These are phyloP conservation scores for Zygoascus sp. DNA, from an alignment of 1,139 yeast species.

Conservation along the genomic window DNA sequence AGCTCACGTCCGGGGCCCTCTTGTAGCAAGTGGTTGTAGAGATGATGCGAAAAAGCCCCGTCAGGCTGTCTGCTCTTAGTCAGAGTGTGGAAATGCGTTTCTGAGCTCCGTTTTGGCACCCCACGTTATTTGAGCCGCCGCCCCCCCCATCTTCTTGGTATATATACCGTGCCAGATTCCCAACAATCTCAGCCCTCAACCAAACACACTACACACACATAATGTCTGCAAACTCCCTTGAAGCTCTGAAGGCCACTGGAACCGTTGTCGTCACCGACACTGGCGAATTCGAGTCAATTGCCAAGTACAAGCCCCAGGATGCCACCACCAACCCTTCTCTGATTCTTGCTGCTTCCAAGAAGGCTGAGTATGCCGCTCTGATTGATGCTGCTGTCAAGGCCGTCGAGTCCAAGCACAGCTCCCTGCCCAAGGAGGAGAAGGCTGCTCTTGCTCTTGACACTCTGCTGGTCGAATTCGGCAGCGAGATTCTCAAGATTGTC, in stretches of 20 bases:
- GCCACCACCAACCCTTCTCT: conserved; percentile 99
- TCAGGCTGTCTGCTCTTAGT: background rate
- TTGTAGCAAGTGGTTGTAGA: background rate
- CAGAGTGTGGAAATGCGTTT: too few species aligned
- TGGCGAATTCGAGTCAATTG: conserved; percentile 97
- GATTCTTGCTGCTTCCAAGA: conserved; percentile 92
- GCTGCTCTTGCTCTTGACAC: conserved; percentile 81
- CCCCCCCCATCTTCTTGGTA: background rate
- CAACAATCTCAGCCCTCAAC: background rate
- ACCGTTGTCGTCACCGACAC: conserved; percentile 97
- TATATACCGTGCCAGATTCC: background rate
- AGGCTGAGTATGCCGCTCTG: conserved; percentile 81
- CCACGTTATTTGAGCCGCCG: conserved; percentile 4
- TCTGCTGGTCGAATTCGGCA: conserved; percentile 92
- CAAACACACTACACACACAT: conserved; percentile 7
- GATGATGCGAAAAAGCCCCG: background rate
- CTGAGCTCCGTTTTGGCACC: too few species aligned
- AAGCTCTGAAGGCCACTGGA: conserved; percentile 90
- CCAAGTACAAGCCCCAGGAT: conserved; percentile 97
- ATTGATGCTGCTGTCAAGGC: conserved; percentile 87
- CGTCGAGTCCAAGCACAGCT: conserved; percentile 56
- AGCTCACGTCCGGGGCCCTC: background rate
- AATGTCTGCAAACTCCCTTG: conserved; percentile 69
- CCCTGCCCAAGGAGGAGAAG: conserved; percentile 55
- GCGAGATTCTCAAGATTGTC: conserved; percentile 85